Evolutionary conservation across 83 land plant genomes (phyloP).

Genomic region (Picea abies): DNA sequence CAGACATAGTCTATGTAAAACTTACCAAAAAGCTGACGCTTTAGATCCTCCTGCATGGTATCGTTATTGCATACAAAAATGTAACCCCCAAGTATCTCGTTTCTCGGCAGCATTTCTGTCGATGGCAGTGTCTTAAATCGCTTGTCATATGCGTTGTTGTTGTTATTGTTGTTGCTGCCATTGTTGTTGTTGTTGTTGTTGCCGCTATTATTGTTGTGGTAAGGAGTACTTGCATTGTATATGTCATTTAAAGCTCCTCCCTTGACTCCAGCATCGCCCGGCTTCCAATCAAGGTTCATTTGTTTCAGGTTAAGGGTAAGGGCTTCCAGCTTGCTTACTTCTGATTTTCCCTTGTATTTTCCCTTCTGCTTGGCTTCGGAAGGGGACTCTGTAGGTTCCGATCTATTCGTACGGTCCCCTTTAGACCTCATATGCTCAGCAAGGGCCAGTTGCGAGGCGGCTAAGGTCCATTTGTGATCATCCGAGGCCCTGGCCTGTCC

Average conservation of each 20-base stretch:
- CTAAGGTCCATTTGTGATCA: slow-evolving; percentile 62
- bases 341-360: slow-evolving; percentile 36
- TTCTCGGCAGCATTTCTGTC: slow-evolving; percentile 66
- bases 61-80: slow-evolving; percentile 87
- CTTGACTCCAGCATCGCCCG: slow-evolving; percentile 34
- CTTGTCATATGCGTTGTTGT: slow-evolving; percentile 42
- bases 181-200: slow-evolving; percentile 15
- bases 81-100: slow-evolving; percentile 76
- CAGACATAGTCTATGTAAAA: too few relatives aligned
- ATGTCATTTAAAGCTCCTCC: slow-evolving; percentile 31
- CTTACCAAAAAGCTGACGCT: slow-evolving; percentile 63
- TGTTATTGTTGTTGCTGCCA: slow-evolving; percentile 15
- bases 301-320: slow-evolving; percentile 45
- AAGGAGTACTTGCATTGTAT: slow-evolving; percentile 48
- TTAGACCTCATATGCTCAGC: slow-evolving; percentile 60
- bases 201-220: slow-evolving; percentile 20
- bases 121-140: slow-evolving; percentile 77
- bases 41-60: slow-evolving; percentile 83
- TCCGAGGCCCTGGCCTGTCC: slow-evolving; percentile 66
- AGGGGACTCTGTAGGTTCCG: slow-evolving; percentile 48
- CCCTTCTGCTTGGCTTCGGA: slow-evolving; percentile 45
- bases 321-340: slow-evolving; percentile 53
- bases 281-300: slow-evolving; percentile 46
- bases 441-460: slow-evolving; percentile 49
- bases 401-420: slow-evolving; percentile 58